These are phyloP conservation scores for Pichia sp. DNA, from an alignment of 1,139 yeast genomes.

Conservation along the genomic window DNA sequence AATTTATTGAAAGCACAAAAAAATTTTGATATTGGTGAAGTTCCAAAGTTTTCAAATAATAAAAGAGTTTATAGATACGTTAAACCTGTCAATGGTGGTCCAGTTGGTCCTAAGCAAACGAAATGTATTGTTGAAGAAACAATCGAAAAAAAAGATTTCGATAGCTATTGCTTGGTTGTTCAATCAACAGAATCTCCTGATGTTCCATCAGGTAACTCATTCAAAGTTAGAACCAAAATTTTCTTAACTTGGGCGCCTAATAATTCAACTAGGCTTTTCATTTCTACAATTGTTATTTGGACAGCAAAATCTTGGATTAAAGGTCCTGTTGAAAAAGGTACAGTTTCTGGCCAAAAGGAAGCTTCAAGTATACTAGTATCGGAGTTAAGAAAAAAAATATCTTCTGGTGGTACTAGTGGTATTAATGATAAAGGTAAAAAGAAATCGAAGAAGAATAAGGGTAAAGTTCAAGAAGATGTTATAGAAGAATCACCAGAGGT, in stretches of 20 bases:
- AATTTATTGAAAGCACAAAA: slow-evolving; percentile 59
- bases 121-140: slow-evolving; percentile 71
- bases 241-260: slow-evolving; percentile 71
- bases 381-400: slow-evolving; percentile 47
- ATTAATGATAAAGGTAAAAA: slow-evolving; percentile 5
- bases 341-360: slow-evolving; percentile 82
- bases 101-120: slow-evolving; percentile 95
- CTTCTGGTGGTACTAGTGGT: slow-evolving; percentile 17
- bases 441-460: slow-evolving; percentile 9
- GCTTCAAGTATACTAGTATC: slow-evolving; percentile 52
- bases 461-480: slow-evolving; percentile 8
- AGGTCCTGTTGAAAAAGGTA: slow-evolving; percentile 86
- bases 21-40: slow-evolving; percentile 57
- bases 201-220: slow-evolving; percentile 88
- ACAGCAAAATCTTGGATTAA: slow-evolving; percentile 90
- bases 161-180: slow-evolving; percentile 48
- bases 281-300: slow-evolving; percentile 75
- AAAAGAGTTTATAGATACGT: slow-evolving; percentile 60
- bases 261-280: slow-evolving; percentile 56
- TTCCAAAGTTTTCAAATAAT: slow-evolving; percentile 42
- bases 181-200: slow-evolving; percentile 81
- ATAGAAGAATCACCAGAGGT: slow-evolving; percentile 5
- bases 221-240: slow-evolving; percentile 62
- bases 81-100: slow-evolving; percentile 73
- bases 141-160: slow-evolving; percentile 55